Evolutionary conservation across 2,329 filamentous ascomycete genomes (phyloP), one percentile per base, ranked within the genome.

Genomic region (Colletotrichum godetiae): DNA sequence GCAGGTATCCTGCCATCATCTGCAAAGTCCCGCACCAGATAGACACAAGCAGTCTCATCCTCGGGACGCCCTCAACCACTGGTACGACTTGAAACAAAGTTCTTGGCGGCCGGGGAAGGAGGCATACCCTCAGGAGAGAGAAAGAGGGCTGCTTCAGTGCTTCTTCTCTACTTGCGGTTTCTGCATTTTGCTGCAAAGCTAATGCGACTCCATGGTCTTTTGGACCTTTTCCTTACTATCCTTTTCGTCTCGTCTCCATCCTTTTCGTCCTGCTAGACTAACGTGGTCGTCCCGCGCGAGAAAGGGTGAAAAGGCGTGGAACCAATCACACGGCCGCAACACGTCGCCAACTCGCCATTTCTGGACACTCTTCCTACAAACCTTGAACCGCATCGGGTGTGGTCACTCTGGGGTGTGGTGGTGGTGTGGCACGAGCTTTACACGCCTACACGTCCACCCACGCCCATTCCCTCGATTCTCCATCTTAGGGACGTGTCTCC

Each of bases 41-140:
- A 35, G 66, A 53, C 53, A 49, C 22, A 69, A 61, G 59, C 67
- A 67, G 70, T 73, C 67, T 70, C 67, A 65, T 59, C 53, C 29
- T 64, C 59, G 67, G 55, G 59, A 49, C 53, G 66, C 42, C 53
- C 24, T 60, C 60, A 33, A 37, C 70, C 70, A 70, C 42, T 70
- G 33, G 60, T 33, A 64, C 60, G 56, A 69, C 66, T 55, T 73
- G 70, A 73, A 73, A 73, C 70, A 62, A 58, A 31, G 13, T n/a
- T 29, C 55, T 67, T 57, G 35, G 63, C 63, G 10, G 29, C 7
- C 13, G 29, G 22, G 15, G 37, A n/a, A n/a, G 37, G 27, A 29
- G 27, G 27, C 27, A 42, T 42, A 3, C 13, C 37, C 37, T 42
- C 37, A 42, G 37, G 37, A 37, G 35, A 29, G 12, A 11, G 24